These are phyloP conservation scores for Trametes coccinea DNA, from an alignment of 768 basidiomycete species.

Conservation along the genomic window DNA sequence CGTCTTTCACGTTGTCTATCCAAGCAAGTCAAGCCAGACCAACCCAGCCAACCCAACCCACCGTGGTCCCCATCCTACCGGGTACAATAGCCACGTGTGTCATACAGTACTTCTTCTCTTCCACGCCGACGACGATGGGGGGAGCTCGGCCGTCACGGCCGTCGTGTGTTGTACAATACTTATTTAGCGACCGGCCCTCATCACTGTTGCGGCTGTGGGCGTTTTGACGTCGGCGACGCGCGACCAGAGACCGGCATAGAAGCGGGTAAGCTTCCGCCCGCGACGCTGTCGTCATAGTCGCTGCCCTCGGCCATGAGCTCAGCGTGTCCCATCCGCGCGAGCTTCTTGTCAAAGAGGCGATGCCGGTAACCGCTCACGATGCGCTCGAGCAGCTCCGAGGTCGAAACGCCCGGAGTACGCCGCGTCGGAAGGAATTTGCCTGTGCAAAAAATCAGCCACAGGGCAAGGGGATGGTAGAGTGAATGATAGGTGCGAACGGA, in stretches of 20 bases:
- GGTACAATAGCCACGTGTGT: slow-evolving; percentile 12
- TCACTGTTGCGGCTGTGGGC: background rate
- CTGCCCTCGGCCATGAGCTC: slow-evolving; percentile 65
- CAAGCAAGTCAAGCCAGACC: too few species aligned
- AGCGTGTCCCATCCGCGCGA: slow-evolving; percentile 82
- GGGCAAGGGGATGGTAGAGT: background rate
- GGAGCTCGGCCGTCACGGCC: too few species aligned
- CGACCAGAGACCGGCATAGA: slow-evolving; percentile 20
- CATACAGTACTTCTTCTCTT: slow-evolving; percentile 13
- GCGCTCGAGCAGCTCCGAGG: slow-evolving; percentile 88
- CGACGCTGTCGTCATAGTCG: slow-evolving; percentile 33
- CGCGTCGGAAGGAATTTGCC: slow-evolving; percentile 95
- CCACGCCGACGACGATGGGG: background rate
- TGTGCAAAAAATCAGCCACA: slow-evolving; percentile 31
- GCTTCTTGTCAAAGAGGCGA: slow-evolving; percentile 84
- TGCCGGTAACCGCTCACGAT: slow-evolving; percentile 87
- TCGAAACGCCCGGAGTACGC: slow-evolving; percentile 92
- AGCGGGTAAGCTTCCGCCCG: slow-evolving; percentile 15
- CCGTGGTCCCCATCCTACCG: background rate
- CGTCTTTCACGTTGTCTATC: background rate
- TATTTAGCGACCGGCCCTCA: too few species aligned
- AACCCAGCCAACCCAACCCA: background rate
- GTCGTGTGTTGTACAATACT: too few species aligned
- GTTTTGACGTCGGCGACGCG: slow-evolving; percentile 13
- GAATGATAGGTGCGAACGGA: background rate